These are phyloP conservation scores for Talaromyces sp. DNA, from an alignment of 2,329 filamentous ascomycete species.

Conservation along the genomic window DNA sequence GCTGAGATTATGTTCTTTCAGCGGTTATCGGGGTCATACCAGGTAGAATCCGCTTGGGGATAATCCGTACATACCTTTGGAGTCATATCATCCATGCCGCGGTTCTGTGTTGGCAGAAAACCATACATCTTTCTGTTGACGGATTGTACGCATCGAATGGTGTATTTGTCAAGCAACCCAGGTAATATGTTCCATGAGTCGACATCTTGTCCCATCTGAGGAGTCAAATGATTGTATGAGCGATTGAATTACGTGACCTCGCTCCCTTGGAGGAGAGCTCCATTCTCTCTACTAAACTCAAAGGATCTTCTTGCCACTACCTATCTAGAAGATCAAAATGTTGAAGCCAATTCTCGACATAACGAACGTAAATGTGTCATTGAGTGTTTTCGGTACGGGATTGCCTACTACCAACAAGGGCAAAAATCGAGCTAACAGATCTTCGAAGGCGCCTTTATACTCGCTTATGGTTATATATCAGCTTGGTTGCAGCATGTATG, in stretches of 20 bases:
- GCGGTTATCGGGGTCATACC: not conserved
- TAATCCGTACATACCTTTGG: not conserved
- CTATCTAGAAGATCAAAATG: slow-evolving; percentile 21
- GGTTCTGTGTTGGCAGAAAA: not conserved
- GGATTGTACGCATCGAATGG: too few relatives aligned
- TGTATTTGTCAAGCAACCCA: too few relatives aligned
- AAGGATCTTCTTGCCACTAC: too few relatives aligned
- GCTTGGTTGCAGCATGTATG: slow-evolving; percentile 35
- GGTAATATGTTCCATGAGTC: not conserved
- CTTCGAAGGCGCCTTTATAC: slow-evolving; percentile 27
- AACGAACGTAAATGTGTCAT: slow-evolving; percentile 31
- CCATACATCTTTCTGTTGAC: too few relatives aligned
- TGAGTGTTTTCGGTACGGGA: slow-evolving; percentile 29
- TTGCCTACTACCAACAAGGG: not conserved
- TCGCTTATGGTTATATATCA: slow-evolving; percentile 32
- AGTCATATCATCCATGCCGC: too few relatives aligned
- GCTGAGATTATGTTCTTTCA: not conserved
- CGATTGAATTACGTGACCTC: not conserved
- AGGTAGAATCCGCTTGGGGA: too few relatives aligned
- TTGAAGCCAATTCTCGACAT: slow-evolving; percentile 33
- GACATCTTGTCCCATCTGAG: too few relatives aligned
- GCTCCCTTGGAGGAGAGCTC: not conserved
- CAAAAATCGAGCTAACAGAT: not conserved
- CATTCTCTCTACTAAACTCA: not conserved
- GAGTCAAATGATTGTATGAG: not conserved